A percentile compares a stretch with the other conserved stretches of the same genome.
phyloP scores from a whole-genome alignment of 306 rosid genomes.

The Clitoria ternatea region DNA sequence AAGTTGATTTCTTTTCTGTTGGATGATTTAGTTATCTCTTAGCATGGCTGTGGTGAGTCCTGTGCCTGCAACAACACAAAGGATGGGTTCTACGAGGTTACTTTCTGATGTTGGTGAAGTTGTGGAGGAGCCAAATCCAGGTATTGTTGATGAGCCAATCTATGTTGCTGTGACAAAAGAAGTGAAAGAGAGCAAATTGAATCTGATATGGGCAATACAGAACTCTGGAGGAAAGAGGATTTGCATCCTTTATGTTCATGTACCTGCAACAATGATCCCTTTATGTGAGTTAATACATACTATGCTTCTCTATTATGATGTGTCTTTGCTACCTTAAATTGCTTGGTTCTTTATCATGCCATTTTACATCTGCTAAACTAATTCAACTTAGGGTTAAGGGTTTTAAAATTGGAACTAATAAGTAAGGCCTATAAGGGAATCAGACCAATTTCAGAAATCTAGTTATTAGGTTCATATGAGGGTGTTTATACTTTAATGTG shows the following conservation, averaged over 20 bases:
- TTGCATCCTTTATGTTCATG: constrained; percentile 63
- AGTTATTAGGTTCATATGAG: background rate
- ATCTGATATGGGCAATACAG: constrained; percentile 61
- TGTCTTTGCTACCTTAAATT: background rate
- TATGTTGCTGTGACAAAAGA: constrained; percentile 70
- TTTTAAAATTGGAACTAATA: background rate
- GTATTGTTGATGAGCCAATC: constrained; percentile 43
- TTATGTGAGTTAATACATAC: background rate
- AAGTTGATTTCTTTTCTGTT: background rate
- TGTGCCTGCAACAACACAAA: constrained; percentile 31
- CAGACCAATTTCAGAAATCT: background rate
- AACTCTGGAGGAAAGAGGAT: constrained; percentile 69
- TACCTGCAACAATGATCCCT: constrained; percentile 75
- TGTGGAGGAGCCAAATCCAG: constrained; percentile 43
- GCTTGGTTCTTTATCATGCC: background rate
- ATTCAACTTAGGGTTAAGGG: constrained; percentile 7
- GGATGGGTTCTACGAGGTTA: constrained; percentile 33
- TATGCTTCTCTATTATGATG: background rate
- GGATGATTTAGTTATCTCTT: constrained; percentile 15
- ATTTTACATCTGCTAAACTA: background rate
- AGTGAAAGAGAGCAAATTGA: constrained; percentile 60
- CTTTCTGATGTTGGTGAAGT: constrained; percentile 34
- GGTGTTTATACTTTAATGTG: background rate
- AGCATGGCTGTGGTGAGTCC: constrained; percentile 66
- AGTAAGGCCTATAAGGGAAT: background rate